Base-by-base conservation (phyloP, 2,329 filamentous ascomycete species). In the Cadophora luteo-olivacea region DNA sequence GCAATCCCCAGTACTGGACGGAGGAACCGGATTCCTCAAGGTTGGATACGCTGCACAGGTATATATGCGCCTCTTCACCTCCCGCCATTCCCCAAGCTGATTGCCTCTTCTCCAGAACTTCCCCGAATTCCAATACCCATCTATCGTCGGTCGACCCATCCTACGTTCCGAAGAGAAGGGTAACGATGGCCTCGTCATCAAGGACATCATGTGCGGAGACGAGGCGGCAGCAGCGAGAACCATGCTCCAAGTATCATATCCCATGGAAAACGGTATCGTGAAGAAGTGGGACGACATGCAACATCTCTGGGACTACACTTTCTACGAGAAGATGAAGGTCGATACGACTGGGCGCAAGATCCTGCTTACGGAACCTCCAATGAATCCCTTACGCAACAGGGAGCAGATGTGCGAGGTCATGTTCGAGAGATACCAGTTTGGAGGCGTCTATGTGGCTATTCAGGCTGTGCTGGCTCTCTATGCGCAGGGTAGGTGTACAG, bases 281-380 rank as follows among this genome's bases (percentile, higher is more conserved):
- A 98, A 97, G 88, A 94, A 94, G 79, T 99, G 96, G 96, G 96
- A 99, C 76, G 96, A 99, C 81, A 99, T 99, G 96, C 93, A 97
- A 84, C 95, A 98, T 79, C 90, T 99, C 66, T 99, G 96, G 96
- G 95, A 99, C 83, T 98, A 97, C 81, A 99, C 96, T 29, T 99
- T 99, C 81, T 91, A 88, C 82, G 95, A 99, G 81, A 98, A 98
- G 88, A 92, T 99, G 88, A 89, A 94, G 81, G 85, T 99, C 75
- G 92, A 98, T 80, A 89, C 96, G 2, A 89, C 88, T 25, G 95
- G 93, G 74, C 93, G 94, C 82, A 99, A 99, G 87, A 98, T 99
- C 80, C 88, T 99, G 72, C 87, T 98, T 75, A 98, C 95, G 58
- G 96, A 99, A 82, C 95, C 96, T 45, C 96, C 96, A 19, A 96